Percentiles rank a stretch among this genome's conserved stretches.
phyloP scores from a whole-genome alignment of 345 rosid species.

The Geranium rotundifolium region DNA sequence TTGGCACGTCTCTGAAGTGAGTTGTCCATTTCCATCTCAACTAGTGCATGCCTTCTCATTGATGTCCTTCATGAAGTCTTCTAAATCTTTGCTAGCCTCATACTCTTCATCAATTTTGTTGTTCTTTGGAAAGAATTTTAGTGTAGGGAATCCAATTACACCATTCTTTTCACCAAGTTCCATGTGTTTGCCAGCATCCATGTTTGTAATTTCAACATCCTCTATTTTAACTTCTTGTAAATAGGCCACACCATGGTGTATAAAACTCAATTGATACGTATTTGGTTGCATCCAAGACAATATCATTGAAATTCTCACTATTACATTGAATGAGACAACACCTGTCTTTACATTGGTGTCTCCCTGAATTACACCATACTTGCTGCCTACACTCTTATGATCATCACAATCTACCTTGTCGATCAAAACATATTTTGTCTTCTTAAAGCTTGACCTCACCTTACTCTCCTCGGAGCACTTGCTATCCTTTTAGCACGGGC shows the following conservation, averaged over 20 bases:
- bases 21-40: conserved; percentile 80
- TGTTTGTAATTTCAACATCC: conserved; percentile 78
- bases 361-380: conserved; percentile 15
- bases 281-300: conserved; percentile 75
- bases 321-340: conserved; percentile 56
- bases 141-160: conserved; percentile 82
- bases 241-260: conserved; percentile 91
- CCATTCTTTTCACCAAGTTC: conserved; percentile 82
- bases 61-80: conserved; percentile 72
- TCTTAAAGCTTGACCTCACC: too few species aligned
- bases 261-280: conserved; percentile 95
- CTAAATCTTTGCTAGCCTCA: conserved; percentile 80
- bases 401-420: too few species aligned
- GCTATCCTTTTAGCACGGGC: too few species aligned
- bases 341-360: conserved; percentile 88
- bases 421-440: too few species aligned
- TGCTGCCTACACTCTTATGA: too few species aligned
- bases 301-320: conserved; percentile 62
- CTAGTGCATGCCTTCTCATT: conserved; percentile 75
- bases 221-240: conserved; percentile 70
- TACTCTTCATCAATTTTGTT: conserved; percentile 93
- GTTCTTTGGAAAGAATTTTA: conserved; percentile 79
- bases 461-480: too few species aligned
- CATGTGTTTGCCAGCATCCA: conserved; percentile 81
- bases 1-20: conserved; percentile 53